Conservation (phyloP, 2,329 filamentous ascomycete species). For the Pestalotiopsis sp. region DNA sequence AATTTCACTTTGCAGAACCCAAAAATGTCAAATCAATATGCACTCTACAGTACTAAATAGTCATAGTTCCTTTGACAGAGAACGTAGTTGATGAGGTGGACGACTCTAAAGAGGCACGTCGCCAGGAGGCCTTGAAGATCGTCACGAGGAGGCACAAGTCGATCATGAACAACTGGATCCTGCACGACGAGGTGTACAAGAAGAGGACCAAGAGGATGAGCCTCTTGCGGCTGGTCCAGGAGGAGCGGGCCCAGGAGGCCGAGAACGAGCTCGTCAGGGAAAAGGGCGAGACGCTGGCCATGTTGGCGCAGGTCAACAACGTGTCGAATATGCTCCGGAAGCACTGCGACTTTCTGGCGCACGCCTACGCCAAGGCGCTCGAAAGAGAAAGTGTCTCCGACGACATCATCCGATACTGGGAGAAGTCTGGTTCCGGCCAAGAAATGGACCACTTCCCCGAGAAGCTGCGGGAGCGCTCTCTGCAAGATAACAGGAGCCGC, state of each 20-base stretch:
- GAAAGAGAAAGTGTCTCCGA: not conserved
- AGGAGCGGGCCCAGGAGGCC: not conserved
- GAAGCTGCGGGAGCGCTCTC: not conserved
- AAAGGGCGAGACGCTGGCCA: not conserved
- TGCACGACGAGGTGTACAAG: not conserved
- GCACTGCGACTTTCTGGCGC: not conserved
- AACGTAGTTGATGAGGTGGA: not conserved
- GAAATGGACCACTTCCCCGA: constrained; percentile 1
- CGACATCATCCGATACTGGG: constrained; percentile 6
- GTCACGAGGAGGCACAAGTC: not conserved
- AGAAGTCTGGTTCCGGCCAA: not conserved
- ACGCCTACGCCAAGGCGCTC: not conserved
- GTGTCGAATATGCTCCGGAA: not conserved
- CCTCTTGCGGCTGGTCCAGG: not conserved
- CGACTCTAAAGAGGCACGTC: not conserved
- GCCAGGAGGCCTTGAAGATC: not conserved
- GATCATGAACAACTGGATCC: not conserved
- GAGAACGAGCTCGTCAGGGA: not conserved
- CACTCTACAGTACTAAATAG: not conserved
- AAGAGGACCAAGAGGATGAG: not conserved
- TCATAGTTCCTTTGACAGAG: not conserved
- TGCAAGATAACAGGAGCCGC: not conserved
- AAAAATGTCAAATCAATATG: not conserved
- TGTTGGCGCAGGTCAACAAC: not conserved
- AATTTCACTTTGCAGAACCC: not conserved